Evolutionary conservation across 2,329 filamentous ascomycete species (phyloP), one percentile per base, ranked within the genome.

Genomic region (Colletotrichum orbiculare): DNA sequence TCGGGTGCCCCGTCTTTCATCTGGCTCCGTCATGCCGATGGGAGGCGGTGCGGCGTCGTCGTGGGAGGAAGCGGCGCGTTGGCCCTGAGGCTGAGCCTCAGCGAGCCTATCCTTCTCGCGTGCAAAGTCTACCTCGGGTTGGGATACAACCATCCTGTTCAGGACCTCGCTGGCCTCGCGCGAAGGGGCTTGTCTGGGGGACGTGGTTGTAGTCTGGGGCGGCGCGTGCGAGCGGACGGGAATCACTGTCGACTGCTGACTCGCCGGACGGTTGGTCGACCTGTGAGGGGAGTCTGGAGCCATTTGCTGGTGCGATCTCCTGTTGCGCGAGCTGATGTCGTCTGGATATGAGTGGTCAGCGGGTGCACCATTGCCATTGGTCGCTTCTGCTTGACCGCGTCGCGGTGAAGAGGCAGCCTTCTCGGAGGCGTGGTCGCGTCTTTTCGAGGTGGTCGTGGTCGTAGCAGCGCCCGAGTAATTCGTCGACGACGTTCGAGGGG

Each of bases 161-260:
- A 97, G 85, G 38, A 93, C 89, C 61, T 94, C 89, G 77, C 91
- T 94, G 60, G 91, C 89, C 75, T 97, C 92, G 64, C 91, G 88
- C 25, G 25, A 25, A 12, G 89, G 87, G 11, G 91, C 83, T 46
- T 84, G 85, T 15, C 85, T 85, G 42, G 86, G 80, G 43, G 85
- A 85, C 63, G 85, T 83, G 50, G 84, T 77, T 42, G 25, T 25
- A 3, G 78, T 74, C 50, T 73, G 76, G 69, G 66, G 78, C 66
- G 73, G 77, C 50, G 71, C 69, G 64, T 79, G 78, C 52, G 77
- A 76, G 59, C 84, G 81, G 55, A 83, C 77, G 11, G 85, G 81
- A 64, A 85, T 76, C 6, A 76, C 73, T 6, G 78, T 77, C 13
- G 64, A 25, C 25, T 25, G 54, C 2, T 77, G 71, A 12, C 61